Conservation (phyloP, 352 stramenopile genomes). For the Stramenopiles sp. region DNA sequence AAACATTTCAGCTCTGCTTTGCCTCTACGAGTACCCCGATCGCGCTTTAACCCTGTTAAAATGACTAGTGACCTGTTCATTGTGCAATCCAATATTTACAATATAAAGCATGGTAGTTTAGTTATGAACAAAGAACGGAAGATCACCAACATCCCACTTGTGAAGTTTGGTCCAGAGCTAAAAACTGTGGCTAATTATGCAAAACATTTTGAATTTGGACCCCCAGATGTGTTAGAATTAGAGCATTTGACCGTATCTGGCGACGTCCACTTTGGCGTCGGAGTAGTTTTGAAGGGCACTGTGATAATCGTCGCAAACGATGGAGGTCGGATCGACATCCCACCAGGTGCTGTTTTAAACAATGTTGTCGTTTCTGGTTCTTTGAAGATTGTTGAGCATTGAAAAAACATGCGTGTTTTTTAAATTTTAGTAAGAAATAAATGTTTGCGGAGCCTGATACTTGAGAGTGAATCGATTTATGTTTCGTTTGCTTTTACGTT, state of each 20-base stretch:
- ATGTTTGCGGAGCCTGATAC: too few species aligned
- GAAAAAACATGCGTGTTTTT: too few species aligned
- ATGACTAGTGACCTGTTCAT: constrained; percentile 93
- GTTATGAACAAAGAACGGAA: constrained; percentile 56
- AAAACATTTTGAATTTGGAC: constrained; percentile 52
- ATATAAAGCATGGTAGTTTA: constrained; percentile 65
- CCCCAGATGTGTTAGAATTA: constrained; percentile 73
- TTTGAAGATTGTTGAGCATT: constrained; percentile 74
- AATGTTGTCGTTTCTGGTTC: constrained; percentile 83
- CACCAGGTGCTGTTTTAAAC: constrained; percentile 68
- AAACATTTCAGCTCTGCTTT: constrained; percentile 93
- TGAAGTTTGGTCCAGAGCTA: constrained; percentile 75
- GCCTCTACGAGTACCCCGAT: constrained; percentile 80
- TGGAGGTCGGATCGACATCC: constrained; percentile 71
- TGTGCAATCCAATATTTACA: constrained; percentile 73
- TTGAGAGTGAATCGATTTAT: too few species aligned
- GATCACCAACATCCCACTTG: constrained; percentile 60
- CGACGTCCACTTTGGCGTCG: constrained; percentile 71
- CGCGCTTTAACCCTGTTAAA: constrained; percentile 94
- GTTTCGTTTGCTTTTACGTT: too few species aligned
- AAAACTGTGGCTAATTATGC: constrained; percentile 61
- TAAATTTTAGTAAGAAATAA: too few species aligned
- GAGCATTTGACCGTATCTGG: constrained; percentile 74
- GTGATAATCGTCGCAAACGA: constrained; percentile 83
- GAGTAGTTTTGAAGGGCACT: constrained; percentile 74